Percentiles rank a stretch among this genome's conserved stretches.
These are phyloP conservation scores for Clarkia xantiana DNA, from an alignment of 345 rosid species.

Conservation along the genomic window DNA sequence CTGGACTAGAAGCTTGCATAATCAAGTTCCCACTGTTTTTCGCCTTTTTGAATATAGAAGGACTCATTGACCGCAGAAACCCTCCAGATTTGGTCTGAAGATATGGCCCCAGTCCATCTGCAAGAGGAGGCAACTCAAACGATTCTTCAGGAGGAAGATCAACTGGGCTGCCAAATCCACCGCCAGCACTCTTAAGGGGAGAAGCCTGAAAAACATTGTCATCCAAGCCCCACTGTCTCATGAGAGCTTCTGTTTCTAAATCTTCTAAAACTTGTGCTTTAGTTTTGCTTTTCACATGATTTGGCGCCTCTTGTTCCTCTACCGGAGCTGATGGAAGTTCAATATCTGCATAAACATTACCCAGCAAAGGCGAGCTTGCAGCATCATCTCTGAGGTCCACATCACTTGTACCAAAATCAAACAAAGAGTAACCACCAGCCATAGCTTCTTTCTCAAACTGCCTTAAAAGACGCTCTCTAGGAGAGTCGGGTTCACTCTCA, in stretches of 20 bases:
- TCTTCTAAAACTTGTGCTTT: conserved; percentile 62
- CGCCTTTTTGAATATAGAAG: conserved; percentile 43
- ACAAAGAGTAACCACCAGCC: conserved; percentile 49
- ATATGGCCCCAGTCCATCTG: conserved; percentile 75
- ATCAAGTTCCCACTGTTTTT: conserved; percentile 63
- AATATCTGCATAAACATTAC: conserved; percentile 28
- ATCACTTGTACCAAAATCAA: conserved; percentile 35
- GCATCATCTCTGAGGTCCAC: conserved; percentile 21
- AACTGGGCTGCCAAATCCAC: conserved; percentile 44
- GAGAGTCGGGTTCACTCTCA: conserved; percentile 88
- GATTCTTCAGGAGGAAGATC: conserved; percentile 42
- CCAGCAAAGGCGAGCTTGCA: conserved; percentile 20
- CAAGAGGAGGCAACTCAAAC: conserved; percentile 55
- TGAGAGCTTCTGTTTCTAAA: conserved; percentile 70
- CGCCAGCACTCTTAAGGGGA: conserved; percentile 32
- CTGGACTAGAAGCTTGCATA: conserved; percentile 93
- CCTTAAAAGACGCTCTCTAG: conserved; percentile 76
- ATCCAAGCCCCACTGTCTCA: conserved; percentile 87
- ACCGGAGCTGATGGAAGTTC: conserved; percentile 45
- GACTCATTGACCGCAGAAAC: conserved; percentile 71
- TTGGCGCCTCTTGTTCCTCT: conserved; percentile 38
- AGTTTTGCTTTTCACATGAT: conserved; percentile 24
- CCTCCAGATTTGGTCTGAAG: conserved; percentile 78
- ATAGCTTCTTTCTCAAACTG: conserved; percentile 74
- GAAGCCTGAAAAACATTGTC: conserved; percentile 60